Conservation (phyloP, 23 red algal species). For the Gracilaria domingensis region DNA sequence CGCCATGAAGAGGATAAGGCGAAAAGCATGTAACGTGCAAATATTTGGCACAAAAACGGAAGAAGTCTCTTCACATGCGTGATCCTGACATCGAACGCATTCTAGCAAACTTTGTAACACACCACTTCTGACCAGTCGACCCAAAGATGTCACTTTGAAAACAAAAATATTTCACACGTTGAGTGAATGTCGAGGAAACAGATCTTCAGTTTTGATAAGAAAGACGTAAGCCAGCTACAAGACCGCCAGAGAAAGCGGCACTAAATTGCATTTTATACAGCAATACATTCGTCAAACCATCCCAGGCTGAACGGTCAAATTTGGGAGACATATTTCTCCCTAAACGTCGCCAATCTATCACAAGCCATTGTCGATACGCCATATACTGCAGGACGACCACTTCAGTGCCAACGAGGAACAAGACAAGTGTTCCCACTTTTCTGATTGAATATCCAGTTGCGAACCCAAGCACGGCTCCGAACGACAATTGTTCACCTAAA, state of each 20-base stretch:
- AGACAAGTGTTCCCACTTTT: slow-evolving; percentile 60
- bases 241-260: slow-evolving; percentile 72
- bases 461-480: slow-evolving; percentile 80
- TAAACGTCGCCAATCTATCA: slow-evolving; percentile 72
- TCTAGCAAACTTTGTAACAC: no score
- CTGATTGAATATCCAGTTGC: slow-evolving; percentile 78
- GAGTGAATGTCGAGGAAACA: no score
- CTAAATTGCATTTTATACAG: slow-evolving; percentile 85
- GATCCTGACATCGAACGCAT: no score
- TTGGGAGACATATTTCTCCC: slow-evolving; percentile 55
- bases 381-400: slow-evolving; percentile 86
- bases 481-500: slow-evolving; percentile 78
- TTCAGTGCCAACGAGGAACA: slow-evolving; percentile 80
- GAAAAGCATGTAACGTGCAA: no score
- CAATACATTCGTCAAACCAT: slow-evolving; percentile 46
- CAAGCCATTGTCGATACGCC: slow-evolving; percentile 79
- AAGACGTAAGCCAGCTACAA: slow-evolving; percentile 52
- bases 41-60: no score
- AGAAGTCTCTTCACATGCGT: no score
- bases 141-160: no score
- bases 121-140: no score
- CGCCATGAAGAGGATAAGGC: no score
- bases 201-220: slow-evolving; percentile 22
- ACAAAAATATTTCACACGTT: no score
- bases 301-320: slow-evolving; percentile 31